Conservation (phyloP, 441 rosid genomes). For the Biscutella laevigata region DNA sequence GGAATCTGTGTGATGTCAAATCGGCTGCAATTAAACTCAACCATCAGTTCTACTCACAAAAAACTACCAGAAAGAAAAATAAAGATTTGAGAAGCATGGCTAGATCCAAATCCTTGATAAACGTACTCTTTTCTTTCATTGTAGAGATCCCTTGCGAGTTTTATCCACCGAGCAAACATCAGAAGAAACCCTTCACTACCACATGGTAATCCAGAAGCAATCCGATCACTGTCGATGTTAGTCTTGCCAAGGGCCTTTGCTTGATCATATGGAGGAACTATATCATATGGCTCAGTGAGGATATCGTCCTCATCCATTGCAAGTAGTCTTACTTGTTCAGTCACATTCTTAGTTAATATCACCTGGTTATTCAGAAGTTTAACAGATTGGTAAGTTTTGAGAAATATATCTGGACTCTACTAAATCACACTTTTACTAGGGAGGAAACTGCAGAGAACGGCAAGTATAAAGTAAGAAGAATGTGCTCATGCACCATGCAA, state of each 20-base stretch:
- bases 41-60: conserved; percentile 18
- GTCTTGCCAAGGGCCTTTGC: conserved; percentile 99
- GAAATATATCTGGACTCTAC: not conserved
- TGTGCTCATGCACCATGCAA: not conserved
- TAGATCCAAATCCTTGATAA: conserved; percentile 6
- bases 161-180: conserved; percentile 99
- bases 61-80: not conserved
- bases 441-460: not conserved
- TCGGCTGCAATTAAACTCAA: conserved; percentile 58
- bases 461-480: not conserved
- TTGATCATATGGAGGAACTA: conserved; percentile 95
- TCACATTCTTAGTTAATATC: conserved; percentile 74
- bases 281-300: conserved; percentile 69
- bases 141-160: conserved; percentile 95
- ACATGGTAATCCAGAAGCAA: conserved; percentile 99
- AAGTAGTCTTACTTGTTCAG: conserved; percentile 89
- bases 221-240: conserved; percentile 88
- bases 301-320: conserved; percentile 92
- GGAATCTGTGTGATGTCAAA: conserved; percentile 99
- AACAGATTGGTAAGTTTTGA: not conserved
- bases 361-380: conserved; percentile 37
- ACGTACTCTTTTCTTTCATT: conserved; percentile 97
- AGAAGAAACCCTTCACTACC: conserved; percentile 98
- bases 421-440: not conserved
- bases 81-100: not conserved